A percentile compares a stretch with the other conserved stretches of the same genome.
Evolutionary conservation across 2,329 filamentous ascomycete genomes (phyloP).

Genomic region (Alternaria infectoria): DNA sequence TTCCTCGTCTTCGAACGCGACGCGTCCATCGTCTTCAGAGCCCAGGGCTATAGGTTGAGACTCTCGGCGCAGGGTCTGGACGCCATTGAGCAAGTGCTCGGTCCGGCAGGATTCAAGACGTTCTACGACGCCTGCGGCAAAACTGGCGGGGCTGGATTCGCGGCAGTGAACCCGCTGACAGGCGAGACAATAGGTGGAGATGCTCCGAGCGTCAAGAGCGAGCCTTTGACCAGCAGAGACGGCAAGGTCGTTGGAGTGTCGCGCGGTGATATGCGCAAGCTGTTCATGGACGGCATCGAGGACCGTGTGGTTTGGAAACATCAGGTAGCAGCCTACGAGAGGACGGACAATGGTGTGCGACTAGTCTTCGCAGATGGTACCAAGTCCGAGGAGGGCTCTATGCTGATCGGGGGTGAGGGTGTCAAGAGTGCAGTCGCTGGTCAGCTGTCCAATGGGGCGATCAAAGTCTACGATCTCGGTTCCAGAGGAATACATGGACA

Average conservation of each 20-base stretch:
- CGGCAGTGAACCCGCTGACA: slow-evolving; percentile 60
- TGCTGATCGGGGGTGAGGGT: slow-evolving; percentile 69
- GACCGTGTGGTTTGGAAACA: slow-evolving; percentile 61
- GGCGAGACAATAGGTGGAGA: slow-evolving; percentile 52
- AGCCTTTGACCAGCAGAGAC: slow-evolving; percentile 57
- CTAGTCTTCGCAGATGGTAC: slow-evolving; percentile 67
- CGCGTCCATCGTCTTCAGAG: slow-evolving; percentile 61
- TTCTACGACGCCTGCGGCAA: slow-evolving; percentile 68
- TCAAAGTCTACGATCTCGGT: slow-evolving; percentile 69
- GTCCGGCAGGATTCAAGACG: slow-evolving; percentile 54
- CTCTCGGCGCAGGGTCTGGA: slow-evolving; percentile 64
- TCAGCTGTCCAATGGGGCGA: slow-evolving; percentile 63
- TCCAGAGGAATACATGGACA: slow-evolving; percentile 70
- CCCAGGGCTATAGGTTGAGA: slow-evolving; percentile 67
- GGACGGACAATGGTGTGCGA: slow-evolving; percentile 60
- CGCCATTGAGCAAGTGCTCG: slow-evolving; percentile 66
- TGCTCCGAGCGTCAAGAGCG: slow-evolving; percentile 19
- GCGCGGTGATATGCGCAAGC: slow-evolving; percentile 66
- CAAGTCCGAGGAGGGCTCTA: slow-evolving; percentile 63
- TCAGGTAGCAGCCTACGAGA: slow-evolving; percentile 65
- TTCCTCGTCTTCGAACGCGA: slow-evolving; percentile 51
- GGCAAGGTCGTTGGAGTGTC: slow-evolving; percentile 68
- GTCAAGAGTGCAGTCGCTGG: slow-evolving; percentile 66
- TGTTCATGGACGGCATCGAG: slow-evolving; percentile 65
- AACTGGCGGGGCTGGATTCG: slow-evolving; percentile 63